Conservation (phyloP, 139 green algal genomes). For the Ettlia oleoabundans region DNA sequence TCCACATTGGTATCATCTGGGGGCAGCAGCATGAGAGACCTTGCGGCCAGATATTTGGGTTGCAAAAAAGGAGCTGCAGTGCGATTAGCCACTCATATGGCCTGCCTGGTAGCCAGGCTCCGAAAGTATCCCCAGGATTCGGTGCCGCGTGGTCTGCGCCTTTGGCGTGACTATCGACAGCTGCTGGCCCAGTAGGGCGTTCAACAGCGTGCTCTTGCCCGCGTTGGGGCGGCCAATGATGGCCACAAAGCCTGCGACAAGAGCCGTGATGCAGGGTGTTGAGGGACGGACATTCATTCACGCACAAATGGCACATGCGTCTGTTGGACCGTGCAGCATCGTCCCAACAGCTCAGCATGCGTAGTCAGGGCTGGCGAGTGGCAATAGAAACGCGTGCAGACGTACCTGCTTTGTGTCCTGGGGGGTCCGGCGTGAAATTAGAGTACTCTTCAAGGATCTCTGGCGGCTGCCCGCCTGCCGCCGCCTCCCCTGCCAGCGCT, state of each 20-base stretch:
- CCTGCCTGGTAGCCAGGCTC: conserved; percentile 60
- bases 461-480: not conserved
- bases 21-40: too few relatives aligned
- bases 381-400: too few relatives aligned
- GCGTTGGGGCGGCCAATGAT: conserved; percentile 91
- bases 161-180: conserved; percentile 93
- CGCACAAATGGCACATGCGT: too few relatives aligned
- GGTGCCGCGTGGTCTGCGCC: conserved; percentile 95
- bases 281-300: too few relatives aligned
- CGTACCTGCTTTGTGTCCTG: conserved; percentile 24
- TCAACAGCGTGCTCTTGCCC: conserved; percentile 95
- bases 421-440: conserved; percentile 24
- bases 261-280: too few relatives aligned
- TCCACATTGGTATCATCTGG: too few relatives aligned
- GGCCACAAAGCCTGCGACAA: conserved; percentile 90
- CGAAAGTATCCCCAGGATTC: conserved; percentile 87
- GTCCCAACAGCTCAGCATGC: too few relatives aligned
- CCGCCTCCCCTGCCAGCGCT: conserved; percentile 1
- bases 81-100: too few relatives aligned
- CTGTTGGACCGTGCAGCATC: too few relatives aligned
- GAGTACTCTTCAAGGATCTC: conserved; percentile 19
- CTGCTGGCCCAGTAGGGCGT: conserved; percentile 91
- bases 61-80: too few relatives aligned
- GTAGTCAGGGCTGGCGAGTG: too few relatives aligned
- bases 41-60: too few relatives aligned